These are phyloP conservation scores for Rhynchosporium secalis DNA, from an alignment of 2,329 filamentous ascomycete genomes.

Conservation along the genomic window DNA sequence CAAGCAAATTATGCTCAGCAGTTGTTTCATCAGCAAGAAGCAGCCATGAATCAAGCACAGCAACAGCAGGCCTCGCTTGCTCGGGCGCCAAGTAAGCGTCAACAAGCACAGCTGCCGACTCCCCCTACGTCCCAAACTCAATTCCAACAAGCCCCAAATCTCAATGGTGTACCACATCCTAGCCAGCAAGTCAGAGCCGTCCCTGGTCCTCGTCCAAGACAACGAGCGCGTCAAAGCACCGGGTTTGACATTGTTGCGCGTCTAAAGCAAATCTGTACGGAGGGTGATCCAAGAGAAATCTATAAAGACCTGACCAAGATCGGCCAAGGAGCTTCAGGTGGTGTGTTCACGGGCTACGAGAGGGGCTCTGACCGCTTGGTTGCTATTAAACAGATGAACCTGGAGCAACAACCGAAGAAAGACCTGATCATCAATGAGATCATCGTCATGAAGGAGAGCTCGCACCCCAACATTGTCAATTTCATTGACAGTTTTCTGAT, in stretches of 20 bases:
- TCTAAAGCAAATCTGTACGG: conserved; percentile 85
- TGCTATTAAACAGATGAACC: conserved; percentile 99
- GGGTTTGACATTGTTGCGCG: conserved; percentile 79
- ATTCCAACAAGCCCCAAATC: conserved; percentile 40
- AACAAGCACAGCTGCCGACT: conserved; percentile 51
- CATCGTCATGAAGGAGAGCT: conserved; percentile 98
- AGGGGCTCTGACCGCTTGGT: conserved; percentile 81
- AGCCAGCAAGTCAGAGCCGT: conserved; percentile 42
- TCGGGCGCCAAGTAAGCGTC: conserved; percentile 72
- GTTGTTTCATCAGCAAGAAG: conserved; percentile 77
- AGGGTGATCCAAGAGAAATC: conserved; percentile 83
- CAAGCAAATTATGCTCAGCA: conserved; percentile 59
- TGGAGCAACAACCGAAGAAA: conserved; percentile 98
- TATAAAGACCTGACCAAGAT: conserved; percentile 92
- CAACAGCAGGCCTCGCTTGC: conserved; percentile 74
- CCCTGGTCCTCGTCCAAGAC: conserved; percentile 67
- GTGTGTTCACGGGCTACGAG: conserved; percentile 91
- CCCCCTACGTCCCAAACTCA: conserved; percentile 56
- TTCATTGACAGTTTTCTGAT: conserved; percentile 97
- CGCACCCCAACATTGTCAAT: conserved; percentile 98
- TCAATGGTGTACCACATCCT: conserved; percentile 43
- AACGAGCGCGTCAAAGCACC: conserved; percentile 76
- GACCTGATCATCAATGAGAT: conserved; percentile 99
- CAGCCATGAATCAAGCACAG: conserved; percentile 69
- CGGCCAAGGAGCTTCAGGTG: conserved; percentile 93